Evolutionary conservation across 1,139 yeast genomes (phyloP).

Genomic region (Nakaseomyces nivariensis): DNA sequence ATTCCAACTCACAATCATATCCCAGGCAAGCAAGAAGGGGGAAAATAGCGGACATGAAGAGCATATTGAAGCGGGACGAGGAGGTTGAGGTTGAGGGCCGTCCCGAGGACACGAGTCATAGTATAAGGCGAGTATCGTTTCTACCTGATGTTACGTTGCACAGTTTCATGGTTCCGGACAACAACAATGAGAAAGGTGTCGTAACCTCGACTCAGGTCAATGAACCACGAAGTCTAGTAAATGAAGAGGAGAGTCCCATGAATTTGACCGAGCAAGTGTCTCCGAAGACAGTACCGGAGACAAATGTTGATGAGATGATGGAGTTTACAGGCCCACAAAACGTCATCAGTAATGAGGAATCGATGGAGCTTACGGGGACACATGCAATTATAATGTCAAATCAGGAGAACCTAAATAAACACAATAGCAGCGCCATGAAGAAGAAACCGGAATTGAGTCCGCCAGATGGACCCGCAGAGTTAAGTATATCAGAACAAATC

Average conservation of each 20-base stretch:
- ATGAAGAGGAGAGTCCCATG: background rate
- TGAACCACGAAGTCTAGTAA: background rate
- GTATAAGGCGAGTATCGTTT: slow-evolving; percentile 50
- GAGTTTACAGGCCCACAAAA: slow-evolving; percentile 12
- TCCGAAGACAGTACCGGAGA: background rate
- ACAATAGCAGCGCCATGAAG: background rate
- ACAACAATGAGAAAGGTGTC: slow-evolving; percentile 7
- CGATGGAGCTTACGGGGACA: background rate
- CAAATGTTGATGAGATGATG: slow-evolving; percentile 11
- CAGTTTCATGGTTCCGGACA: slow-evolving; percentile 41
- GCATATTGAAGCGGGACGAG: background rate
- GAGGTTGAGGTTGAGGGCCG: background rate
- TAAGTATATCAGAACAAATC: background rate
- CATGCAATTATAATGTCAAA: slow-evolving; percentile 4
- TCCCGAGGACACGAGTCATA: background rate
- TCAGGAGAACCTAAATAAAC: slow-evolving; percentile 13
- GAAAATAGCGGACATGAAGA: background rate
- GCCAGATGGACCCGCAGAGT: slow-evolving; percentile 1
- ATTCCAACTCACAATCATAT: too few species aligned
- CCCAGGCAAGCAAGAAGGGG: too few species aligned
- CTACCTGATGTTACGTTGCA: slow-evolving; percentile 71
- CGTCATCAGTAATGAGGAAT: background rate
- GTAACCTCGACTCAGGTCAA: slow-evolving; percentile 15
- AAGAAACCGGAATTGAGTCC: slow-evolving; percentile 1
- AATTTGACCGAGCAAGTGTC: background rate